Evolutionary conservation across 2,329 filamentous ascomycete genomes (phyloP), one percentile per base, ranked within the genome.

Genomic region (Akanthomyces muscarius): DNA sequence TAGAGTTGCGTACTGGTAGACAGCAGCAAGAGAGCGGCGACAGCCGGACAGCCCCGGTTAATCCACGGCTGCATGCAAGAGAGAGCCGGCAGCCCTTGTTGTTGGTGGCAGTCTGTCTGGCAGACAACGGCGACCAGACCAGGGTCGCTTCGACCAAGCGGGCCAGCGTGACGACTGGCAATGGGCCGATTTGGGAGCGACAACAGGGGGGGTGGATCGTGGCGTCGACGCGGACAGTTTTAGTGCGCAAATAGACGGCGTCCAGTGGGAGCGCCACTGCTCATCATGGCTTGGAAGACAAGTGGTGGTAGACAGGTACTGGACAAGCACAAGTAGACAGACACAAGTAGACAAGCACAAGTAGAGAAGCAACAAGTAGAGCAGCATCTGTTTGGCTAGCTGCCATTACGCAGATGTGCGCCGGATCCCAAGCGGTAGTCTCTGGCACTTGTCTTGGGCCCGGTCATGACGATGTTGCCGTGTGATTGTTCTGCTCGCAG

Each of bases 151-250:
- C 4, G 36, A 25, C 14, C 21, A 28, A 8, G 25, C 36, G 28
- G 28, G 28, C 30, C 33, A 51, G 45, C 45, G 36, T 48, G 30
- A 33, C 56, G 55, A 58, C 55, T 38, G 33, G 44, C 44, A 59
- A 59, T 59, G 56, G 56, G 56, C 33, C 56, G 56, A 59, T 59
- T 59, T 59, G 56, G 56, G 56, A 59, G 56, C 47, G 47, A 59
- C 56, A 51, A 23, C 56, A 59, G 45, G 56, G 45, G 53, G 56
- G 47, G 47, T 59, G 56, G 56, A 59, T 59, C 56, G 56, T 59
- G 56, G 56, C 56, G 56, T 59, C 45, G 45, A 51, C 42, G 47
- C 36, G 56, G 56, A 51, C 41, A 45, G 56, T 11, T 41, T 42
- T 51, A 59, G 56, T 59, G 47, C 33, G 18, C 23, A 51, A 51